phyloP scores from a whole-genome alignment of 2,329 filamentous ascomycete genomes.

The Chaetomium sp. region DNA sequence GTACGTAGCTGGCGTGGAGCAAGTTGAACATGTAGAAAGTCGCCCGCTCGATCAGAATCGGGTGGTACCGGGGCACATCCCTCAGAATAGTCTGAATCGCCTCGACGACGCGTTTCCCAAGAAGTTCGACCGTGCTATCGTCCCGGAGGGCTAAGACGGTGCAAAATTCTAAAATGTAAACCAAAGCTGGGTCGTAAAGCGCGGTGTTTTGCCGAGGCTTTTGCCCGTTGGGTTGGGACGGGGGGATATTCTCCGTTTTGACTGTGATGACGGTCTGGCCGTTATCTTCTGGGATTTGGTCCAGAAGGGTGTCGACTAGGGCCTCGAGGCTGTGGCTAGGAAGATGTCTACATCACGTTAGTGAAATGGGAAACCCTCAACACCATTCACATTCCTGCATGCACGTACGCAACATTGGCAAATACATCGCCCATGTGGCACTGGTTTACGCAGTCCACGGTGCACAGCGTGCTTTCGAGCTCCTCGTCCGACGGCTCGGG shows the following conservation, averaged over 20 bases:
- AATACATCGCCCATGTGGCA: constrained; percentile 81
- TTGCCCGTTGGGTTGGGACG: constrained; percentile 52
- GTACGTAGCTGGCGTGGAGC: constrained; percentile 76
- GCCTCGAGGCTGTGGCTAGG: constrained; percentile 31
- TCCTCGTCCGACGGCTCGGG: constrained; percentile 97
- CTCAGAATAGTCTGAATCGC: constrained; percentile 75
- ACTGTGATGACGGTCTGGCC: constrained; percentile 76
- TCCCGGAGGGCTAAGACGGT: constrained; percentile 77
- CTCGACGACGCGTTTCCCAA: constrained; percentile 76
- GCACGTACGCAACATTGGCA: constrained; percentile 67
- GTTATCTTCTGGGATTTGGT: constrained; percentile 79
- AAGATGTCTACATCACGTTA: constrained; percentile 32
- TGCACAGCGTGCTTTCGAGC: constrained; percentile 88
- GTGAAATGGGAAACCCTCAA: not conserved
- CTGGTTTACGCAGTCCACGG: constrained; percentile 87
- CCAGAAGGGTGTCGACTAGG: constrained; percentile 66
- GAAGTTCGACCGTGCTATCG: constrained; percentile 59
- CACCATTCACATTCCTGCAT: not conserved
- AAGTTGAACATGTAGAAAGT: constrained; percentile 82
- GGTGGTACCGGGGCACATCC: constrained; percentile 71
- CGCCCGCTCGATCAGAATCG: constrained; percentile 74
- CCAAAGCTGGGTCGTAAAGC: constrained; percentile 75
- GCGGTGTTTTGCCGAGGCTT: constrained; percentile 49
- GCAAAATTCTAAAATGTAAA: constrained; percentile 87
- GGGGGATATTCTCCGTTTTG: constrained; percentile 71